Evolutionary conservation across 2,329 filamentous ascomycete genomes (phyloP).

Genomic region (Aspergillus unguis): DNA sequence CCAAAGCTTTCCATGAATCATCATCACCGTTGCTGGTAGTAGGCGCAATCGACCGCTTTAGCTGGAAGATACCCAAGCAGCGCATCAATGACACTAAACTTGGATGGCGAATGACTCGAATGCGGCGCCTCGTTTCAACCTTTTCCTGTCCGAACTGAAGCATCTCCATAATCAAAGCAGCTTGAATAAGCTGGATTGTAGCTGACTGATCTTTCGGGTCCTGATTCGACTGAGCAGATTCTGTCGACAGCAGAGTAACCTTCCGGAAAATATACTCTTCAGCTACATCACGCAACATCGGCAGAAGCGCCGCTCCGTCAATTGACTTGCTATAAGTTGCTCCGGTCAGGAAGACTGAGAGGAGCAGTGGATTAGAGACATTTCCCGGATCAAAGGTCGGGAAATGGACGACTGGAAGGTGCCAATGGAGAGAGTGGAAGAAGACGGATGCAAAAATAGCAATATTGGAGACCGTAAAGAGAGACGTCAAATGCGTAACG

Average conservation of each 20-base stretch:
- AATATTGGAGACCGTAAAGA: conserved; percentile 27
- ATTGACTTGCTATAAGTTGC: conserved; percentile 25
- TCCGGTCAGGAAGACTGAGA: conserved; percentile 28
- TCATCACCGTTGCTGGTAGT: conserved; percentile 16
- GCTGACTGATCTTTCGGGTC: conserved; percentile 10
- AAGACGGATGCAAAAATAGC: conserved; percentile 27
- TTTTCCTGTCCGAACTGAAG: conserved; percentile 31
- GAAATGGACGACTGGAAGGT: conserved; percentile 31
- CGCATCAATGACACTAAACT: conserved; percentile 30
- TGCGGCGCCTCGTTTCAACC: conserved; percentile 27
- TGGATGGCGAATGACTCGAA: conserved; percentile 31
- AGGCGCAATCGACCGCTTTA: conserved; percentile 20
- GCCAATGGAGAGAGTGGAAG: conserved; percentile 33
- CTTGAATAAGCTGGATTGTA: conserved; percentile 26
- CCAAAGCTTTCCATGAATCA: conserved; percentile 19
- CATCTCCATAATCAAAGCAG: conserved; percentile 32
- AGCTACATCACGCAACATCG: conserved; percentile 26
- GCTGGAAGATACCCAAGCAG: conserved; percentile 26
- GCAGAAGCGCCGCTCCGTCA: conserved; percentile 17
- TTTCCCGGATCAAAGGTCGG: conserved; percentile 29
- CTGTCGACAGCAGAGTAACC: conserved; percentile 20
- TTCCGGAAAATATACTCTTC: conserved; percentile 31
- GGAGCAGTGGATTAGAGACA: conserved; percentile 24
- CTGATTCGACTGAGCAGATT: conserved; percentile 6
- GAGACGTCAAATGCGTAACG: conserved; percentile 18